These are phyloP conservation scores for Globisporangium uncinulatum DNA, from an alignment of 352 stramenopile genomes.

Conservation along the genomic window DNA sequence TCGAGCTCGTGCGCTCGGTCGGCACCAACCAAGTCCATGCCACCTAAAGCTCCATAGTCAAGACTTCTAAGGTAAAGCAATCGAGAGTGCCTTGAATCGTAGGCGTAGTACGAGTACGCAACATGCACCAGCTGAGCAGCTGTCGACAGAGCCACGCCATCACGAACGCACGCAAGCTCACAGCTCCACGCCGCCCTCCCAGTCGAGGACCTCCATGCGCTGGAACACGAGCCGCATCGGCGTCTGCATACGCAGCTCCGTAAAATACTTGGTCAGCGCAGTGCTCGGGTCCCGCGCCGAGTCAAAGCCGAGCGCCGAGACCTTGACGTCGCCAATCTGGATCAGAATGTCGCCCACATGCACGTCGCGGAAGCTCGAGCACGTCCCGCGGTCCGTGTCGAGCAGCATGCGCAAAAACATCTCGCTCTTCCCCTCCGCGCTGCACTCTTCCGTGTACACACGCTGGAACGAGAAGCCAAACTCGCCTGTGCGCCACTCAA, in stretches of 20 bases:
- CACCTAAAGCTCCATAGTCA: no score
- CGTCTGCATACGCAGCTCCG: conserved; percentile 43
- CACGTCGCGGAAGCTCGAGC: conserved; percentile 53
- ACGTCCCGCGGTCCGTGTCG: conserved; percentile 67
- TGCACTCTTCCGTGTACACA: conserved; percentile 47
- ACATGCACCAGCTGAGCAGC: not conserved
- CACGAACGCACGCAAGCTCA: conserved; percentile 10
- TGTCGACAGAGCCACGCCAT: not conserved
- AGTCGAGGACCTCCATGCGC: conserved; percentile 52
- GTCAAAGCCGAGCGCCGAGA: conserved; percentile 63
- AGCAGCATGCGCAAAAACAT: conserved; percentile 72
- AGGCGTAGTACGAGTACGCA: not conserved
- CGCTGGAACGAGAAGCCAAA: conserved; percentile 74
- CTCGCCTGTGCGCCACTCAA: conserved; percentile 54
- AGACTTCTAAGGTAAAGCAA: no score
- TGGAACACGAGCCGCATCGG: conserved; percentile 64
- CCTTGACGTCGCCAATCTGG: conserved; percentile 42
- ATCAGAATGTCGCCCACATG: conserved; percentile 62
- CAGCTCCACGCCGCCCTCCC: conserved; percentile 70
- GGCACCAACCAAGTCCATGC: no score
- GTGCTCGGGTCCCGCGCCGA: conserved; percentile 23
- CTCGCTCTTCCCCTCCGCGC: conserved; percentile 31
- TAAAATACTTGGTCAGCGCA: conserved; percentile 68
- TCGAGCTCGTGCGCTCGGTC: no score
- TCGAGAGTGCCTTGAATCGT: not conserved